These are phyloP conservation scores for Candida chauliodis DNA, from an alignment of 805 yeast species.

Conservation along the genomic window DNA sequence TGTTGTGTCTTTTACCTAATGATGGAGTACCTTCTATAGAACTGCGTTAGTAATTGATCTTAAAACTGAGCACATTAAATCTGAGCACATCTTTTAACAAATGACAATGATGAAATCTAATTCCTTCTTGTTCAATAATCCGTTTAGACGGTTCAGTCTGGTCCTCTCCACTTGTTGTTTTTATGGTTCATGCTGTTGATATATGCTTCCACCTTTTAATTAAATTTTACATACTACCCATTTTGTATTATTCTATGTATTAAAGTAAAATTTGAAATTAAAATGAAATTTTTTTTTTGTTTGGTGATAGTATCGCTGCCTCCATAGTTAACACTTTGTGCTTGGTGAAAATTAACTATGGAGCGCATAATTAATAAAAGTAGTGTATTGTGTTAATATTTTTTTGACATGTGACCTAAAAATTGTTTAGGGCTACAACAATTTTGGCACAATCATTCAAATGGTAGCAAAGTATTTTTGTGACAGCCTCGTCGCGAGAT, in stretches of 20 bases:
- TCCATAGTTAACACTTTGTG: constrained; percentile 6
- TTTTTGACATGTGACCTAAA: too few relatives aligned
- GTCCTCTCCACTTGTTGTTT: neutral
- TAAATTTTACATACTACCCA: constrained; percentile 77
- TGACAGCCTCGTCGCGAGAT: constrained; percentile 7
- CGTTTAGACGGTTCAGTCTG: too few relatives aligned
- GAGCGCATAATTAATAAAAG: neutral
- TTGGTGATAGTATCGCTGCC: constrained; percentile 5
- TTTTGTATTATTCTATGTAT: constrained; percentile 39
- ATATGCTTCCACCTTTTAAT: too few relatives aligned
- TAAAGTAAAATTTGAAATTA: neutral
- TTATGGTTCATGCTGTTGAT: neutral
- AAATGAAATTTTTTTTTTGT: constrained; percentile 6
- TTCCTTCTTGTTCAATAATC: neutral
- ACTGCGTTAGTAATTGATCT: constrained; percentile 16
- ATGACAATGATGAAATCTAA: too few relatives aligned
- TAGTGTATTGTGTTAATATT: neutral
- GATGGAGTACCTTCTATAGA: constrained; percentile 95
- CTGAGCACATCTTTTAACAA: neutral
- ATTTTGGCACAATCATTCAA: too few relatives aligned
- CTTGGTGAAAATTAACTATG: constrained; percentile 2
- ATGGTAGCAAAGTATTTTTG: too few relatives aligned
- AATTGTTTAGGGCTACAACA: neutral
- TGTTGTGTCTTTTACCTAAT: constrained; percentile 99
- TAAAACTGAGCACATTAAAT: neutral